phyloP scores from a whole-genome alignment of 108 stramenopile species.

The Pseudonitzschia multiseries region DNA sequence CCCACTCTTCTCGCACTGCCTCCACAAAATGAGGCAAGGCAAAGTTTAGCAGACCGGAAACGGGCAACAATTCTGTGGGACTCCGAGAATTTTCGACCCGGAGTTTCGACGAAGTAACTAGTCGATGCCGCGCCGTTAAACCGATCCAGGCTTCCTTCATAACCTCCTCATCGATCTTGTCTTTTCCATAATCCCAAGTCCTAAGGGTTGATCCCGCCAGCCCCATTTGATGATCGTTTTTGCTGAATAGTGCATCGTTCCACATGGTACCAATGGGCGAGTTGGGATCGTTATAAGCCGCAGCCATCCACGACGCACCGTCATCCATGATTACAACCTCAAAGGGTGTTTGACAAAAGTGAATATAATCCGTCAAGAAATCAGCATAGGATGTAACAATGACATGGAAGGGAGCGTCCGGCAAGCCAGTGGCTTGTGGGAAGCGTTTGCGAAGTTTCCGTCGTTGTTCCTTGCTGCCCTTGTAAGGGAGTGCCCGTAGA shows the following conservation, averaged over 20 bases:
- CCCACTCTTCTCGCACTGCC: slow-evolving; percentile 82
- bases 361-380: slow-evolving; percentile 72
- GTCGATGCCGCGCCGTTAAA: slow-evolving; percentile 80
- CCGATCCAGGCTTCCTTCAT: slow-evolving; percentile 66
- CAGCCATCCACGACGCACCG: slow-evolving; percentile 75
- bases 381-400: slow-evolving; percentile 65
- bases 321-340: slow-evolving; percentile 77
- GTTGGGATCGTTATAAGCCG: slow-evolving; percentile 67
- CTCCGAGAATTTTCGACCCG: slow-evolving; percentile 24
- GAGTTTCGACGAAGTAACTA: slow-evolving; percentile 54
- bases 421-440: slow-evolving; percentile 52
- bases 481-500: slow-evolving; percentile 58
- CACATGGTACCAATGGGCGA: slow-evolving; percentile 60
- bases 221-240: slow-evolving; percentile 64
- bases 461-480: slow-evolving; percentile 47
- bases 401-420: slow-evolving; percentile 77
- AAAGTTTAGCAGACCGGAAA: slow-evolving; percentile 61
- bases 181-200: slow-evolving; percentile 57
- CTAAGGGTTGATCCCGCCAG: slow-evolving; percentile 42
- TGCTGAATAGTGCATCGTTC: slow-evolving; percentile 68
- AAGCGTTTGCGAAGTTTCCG: slow-evolving; percentile 67
- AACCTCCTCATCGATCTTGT: slow-evolving; percentile 34
- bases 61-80: slow-evolving; percentile 49
- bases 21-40: slow-evolving; percentile 75
- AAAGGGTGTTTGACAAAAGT: slow-evolving; percentile 82